Percentiles rank a stretch among this genome's conserved stretches.
These are phyloP conservation scores for Physaria fendleri DNA, from an alignment of 345 rosid genomes.

Conservation along the genomic window DNA sequence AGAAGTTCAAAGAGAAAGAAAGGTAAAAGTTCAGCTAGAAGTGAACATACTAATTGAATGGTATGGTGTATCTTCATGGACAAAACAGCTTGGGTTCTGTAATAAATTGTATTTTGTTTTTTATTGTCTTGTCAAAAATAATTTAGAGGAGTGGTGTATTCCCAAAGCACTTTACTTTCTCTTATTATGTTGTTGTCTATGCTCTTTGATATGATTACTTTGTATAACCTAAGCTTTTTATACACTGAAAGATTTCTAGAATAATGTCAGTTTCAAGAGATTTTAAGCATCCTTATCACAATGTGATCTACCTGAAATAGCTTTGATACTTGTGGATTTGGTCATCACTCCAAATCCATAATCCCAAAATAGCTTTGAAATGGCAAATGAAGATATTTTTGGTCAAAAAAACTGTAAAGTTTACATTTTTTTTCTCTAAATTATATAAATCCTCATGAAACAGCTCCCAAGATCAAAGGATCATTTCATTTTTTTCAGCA, in stretches of 20 bases:
- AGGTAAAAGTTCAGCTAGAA: conserved; percentile 1
- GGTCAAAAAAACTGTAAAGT: conserved; percentile 10
- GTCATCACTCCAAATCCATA: conserved; percentile 25
- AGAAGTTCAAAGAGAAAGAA: conserved; percentile 14
- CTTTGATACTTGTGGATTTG: conserved; percentile 26
- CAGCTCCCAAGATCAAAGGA: conserved; percentile 9
- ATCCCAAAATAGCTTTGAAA: conserved; percentile 28
- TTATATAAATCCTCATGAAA: conserved; percentile 20
- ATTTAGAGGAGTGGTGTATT: conserved; percentile 19
- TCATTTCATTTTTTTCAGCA: not conserved
- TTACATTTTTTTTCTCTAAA: not conserved
- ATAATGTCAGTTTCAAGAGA: too few relatives aligned
- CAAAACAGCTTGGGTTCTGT: conserved; percentile 9
- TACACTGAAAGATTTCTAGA: too few relatives aligned
- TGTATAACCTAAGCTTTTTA: too few relatives aligned
- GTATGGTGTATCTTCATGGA: conserved; percentile 1
- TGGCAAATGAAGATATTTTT: conserved; percentile 18
- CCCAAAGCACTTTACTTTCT: conserved; percentile 13
- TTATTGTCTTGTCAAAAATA: conserved; percentile 7
- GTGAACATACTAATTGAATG: conserved; percentile 20
- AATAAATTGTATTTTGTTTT: not conserved
- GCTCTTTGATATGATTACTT: not conserved
- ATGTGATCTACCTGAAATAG: too few relatives aligned
- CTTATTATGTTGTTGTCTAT: conserved; percentile 9
- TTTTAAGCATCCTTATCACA: too few relatives aligned